These are phyloP conservation scores for Dactylellina leptospora DNA, from an alignment of 2,329 filamentous ascomycete genomes.

Conservation along the genomic window DNA sequence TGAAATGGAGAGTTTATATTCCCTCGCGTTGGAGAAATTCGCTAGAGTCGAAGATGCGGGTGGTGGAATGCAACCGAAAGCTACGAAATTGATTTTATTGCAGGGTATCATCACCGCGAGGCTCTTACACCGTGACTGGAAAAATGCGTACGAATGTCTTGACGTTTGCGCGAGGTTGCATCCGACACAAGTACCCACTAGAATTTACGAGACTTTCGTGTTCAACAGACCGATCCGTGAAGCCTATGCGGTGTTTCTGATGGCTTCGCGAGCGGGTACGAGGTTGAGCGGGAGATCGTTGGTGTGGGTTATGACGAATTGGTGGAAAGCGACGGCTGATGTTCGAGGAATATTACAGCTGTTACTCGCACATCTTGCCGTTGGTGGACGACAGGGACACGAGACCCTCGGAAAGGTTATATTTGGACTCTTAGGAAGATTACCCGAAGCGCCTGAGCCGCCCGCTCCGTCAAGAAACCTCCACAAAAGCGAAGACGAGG, in stretches of 20 bases:
- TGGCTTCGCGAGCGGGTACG: constrained; percentile 64
- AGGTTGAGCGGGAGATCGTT: constrained; percentile 58
- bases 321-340: constrained; percentile 57
- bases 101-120: constrained; percentile 65
- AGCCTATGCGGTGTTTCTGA: constrained; percentile 63
- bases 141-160: constrained; percentile 64
- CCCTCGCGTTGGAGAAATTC: constrained; percentile 63
- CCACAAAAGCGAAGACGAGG: constrained; percentile 5
- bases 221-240: constrained; percentile 63
- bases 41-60: constrained; percentile 59
- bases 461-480: constrained; percentile 17
- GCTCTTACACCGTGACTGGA: constrained; percentile 63
- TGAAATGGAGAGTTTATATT: constrained; percentile 63
- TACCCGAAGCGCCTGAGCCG: constrained; percentile 58
- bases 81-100: constrained; percentile 62
- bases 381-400: constrained; percentile 53
- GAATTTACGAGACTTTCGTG: constrained; percentile 64
- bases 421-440: constrained; percentile 61
- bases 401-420: constrained; percentile 61
- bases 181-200: constrained; percentile 61
- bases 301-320: constrained; percentile 21
- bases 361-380: constrained; percentile 42
- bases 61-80: constrained; percentile 59
- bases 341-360: constrained; percentile 24
- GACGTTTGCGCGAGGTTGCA: constrained; percentile 64